A percentile compares a stretch with the other conserved stretches of the same genome.
Evolutionary conservation across 2,329 filamentous ascomycete species (phyloP).

Genomic region (Coniochaeta hoffmannii): DNA sequence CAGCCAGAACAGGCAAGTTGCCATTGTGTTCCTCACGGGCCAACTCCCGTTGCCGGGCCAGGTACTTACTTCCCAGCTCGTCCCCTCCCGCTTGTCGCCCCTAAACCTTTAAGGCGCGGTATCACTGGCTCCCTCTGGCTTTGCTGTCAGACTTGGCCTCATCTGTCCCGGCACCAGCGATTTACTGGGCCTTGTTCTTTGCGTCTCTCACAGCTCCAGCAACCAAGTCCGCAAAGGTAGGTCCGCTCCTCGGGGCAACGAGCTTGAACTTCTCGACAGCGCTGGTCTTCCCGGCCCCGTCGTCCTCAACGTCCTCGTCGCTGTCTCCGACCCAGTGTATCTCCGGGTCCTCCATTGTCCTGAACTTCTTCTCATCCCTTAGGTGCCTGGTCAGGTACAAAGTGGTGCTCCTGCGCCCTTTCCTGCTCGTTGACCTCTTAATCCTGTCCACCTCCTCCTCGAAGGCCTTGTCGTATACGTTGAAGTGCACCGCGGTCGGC

Average conservation of each 20-base stretch:
- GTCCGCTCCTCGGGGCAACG: not conserved
- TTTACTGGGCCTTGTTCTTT: not conserved
- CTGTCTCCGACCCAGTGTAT: slow-evolving; percentile 27
- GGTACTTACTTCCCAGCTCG: too few species aligned
- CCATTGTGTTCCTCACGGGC: too few species aligned
- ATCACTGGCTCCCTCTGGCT: not conserved
- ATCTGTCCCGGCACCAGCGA: not conserved
- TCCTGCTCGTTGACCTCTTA: slow-evolving; percentile 25
- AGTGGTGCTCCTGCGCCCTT: slow-evolving; percentile 25
- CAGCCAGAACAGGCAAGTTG: too few species aligned
- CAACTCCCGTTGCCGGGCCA: too few species aligned
- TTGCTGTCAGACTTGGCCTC: not conserved
- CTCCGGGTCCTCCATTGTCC: slow-evolving; percentile 23
- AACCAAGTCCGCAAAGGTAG: slow-evolving; percentile 13
- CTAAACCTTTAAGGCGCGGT: too few species aligned
- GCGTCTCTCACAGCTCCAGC: slow-evolving; percentile 8
- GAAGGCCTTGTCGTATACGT: slow-evolving; percentile 86
- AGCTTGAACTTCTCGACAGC: not conserved
- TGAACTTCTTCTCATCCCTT: slow-evolving; percentile 33
- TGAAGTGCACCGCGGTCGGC: slow-evolving; percentile 73
- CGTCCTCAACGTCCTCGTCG: slow-evolving; percentile 12
- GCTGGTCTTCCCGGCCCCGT: slow-evolving; percentile 1
- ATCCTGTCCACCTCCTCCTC: slow-evolving; percentile 75
- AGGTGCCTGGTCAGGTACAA: slow-evolving; percentile 44
- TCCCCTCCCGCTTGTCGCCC: too few species aligned